Evolutionary conservation across 345 rosid genomes (phyloP), one percentile per base, ranked within the genome.

Genomic region (Luvunga scandens): DNA sequence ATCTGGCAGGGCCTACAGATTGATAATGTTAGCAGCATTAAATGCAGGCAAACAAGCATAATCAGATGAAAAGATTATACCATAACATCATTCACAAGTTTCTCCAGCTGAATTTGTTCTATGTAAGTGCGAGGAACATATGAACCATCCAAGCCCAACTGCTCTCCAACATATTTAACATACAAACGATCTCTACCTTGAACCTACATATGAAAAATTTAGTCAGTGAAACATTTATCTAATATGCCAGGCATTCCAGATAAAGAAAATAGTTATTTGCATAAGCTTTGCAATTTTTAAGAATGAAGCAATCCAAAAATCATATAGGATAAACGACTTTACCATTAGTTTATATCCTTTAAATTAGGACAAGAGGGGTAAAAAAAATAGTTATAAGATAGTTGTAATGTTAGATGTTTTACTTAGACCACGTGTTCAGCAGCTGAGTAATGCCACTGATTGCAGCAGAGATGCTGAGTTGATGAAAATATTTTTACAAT

Each of bases 51-150:
- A 55, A 7, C 34, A 73, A 65, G 56, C 24, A 71, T 65, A 38
- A 59, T 75, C 72, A 42, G 18, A 33, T 25, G 64, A 73, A 71
- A 72, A 76, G 69, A 66, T 73, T 88, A 73, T 94, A 96, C 99
- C 99, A 96, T 88, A 73, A 96, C 95, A 83, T 96, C 99, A 83
- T 91, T 92, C 77, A 94, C 92, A 81, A 96, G 99, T 89, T 92
- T 92, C 87, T 96, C 99, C 75, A 96, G 89, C 87, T 96, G 98
- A 77, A 96, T 96, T 84, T 96, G 98, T 80, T 94, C 98, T 78
- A 96, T 96, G 81, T 96, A 96, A 67, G 99, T 96, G 57, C 93
- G 97, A 75, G 99, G 90, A 79, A 91, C 86, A 84, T 89, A 96
- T 65, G 97, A 90, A 72, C 97, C 95, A 59, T 96, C 99, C 90